phyloP scores from a whole-genome alignment of 2,329 filamentous ascomycete genomes.

The Alternaria viburni region DNA sequence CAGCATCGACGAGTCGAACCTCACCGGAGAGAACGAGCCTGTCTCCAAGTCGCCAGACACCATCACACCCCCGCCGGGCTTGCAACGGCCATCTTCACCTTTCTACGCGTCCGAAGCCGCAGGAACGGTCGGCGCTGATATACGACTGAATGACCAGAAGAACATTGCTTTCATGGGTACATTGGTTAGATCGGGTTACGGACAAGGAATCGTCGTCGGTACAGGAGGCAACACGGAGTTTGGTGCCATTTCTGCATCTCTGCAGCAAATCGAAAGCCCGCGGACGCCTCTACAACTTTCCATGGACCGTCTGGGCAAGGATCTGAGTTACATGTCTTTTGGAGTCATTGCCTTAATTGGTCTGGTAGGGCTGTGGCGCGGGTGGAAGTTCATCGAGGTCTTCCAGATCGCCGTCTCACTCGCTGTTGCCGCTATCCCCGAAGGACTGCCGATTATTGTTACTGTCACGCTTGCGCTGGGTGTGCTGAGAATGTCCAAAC shows the following conservation, averaged over 20 bases:
- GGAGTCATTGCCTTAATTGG: constrained; percentile 93
- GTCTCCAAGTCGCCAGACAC: constrained; percentile 77
- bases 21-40: constrained; percentile 96
- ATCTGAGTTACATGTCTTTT: constrained; percentile 96
- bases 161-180: constrained; percentile 99
- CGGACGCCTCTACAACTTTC: constrained; percentile 91
- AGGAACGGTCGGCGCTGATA: constrained; percentile 67
- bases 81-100: constrained; percentile 59
- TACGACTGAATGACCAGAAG: constrained; percentile 74
- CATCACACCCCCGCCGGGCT: constrained; percentile 50
- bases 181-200: constrained; percentile 90
- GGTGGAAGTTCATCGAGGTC: constrained; percentile 88
- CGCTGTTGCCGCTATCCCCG: constrained; percentile 93
- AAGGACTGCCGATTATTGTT: constrained; percentile 96
- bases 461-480: constrained; percentile 95
- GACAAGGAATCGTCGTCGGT: constrained; percentile 95
- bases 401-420: constrained; percentile 98
- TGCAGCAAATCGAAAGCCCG: constrained; percentile 94
- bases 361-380: constrained; percentile 85
- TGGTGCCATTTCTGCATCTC: constrained; percentile 90
- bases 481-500: constrained; percentile 93
- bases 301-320: constrained; percentile 96
- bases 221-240: constrained; percentile 95
- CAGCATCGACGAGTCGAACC: constrained; percentile 93
- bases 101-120: constrained; percentile 65